Percentiles rank a stretch among this genome's conserved stretches.
These are phyloP conservation scores for Kernera saxatilis DNA, from an alignment of 345 rosid species.

Conservation along the genomic window DNA sequence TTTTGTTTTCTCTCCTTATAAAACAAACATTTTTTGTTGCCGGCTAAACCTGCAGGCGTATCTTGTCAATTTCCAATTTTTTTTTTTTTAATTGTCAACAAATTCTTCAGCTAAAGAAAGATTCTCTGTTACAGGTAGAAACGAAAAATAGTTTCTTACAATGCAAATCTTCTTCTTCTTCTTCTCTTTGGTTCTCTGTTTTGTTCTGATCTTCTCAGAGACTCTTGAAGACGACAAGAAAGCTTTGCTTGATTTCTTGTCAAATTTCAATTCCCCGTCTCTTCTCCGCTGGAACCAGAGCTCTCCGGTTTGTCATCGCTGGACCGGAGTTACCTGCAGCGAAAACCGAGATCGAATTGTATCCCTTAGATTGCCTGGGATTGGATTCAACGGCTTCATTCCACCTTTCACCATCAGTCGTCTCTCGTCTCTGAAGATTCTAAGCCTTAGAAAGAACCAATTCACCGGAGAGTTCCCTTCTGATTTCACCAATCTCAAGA, in stretches of 20 bases:
- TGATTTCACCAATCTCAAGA: constrained; percentile 59
- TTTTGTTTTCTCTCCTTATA: background rate
- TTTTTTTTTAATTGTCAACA: background rate
- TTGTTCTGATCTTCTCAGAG: constrained; percentile 35
- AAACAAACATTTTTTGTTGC: background rate
- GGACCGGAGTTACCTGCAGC: constrained; percentile 81
- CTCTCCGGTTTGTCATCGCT: constrained; percentile 46
- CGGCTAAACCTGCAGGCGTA: constrained; percentile 30
- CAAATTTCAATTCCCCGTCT: constrained; percentile 33
- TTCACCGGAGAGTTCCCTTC: constrained; percentile 59
- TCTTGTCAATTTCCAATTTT: background rate
- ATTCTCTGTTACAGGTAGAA: constrained; percentile 10
- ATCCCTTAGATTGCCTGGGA: constrained; percentile 74
- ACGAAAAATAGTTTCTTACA: constrained; percentile 21
- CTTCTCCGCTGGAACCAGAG: constrained; percentile 54
- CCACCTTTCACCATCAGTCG: constrained; percentile 69
- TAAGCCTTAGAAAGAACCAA: constrained; percentile 78
- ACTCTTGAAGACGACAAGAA: constrained; percentile 62
- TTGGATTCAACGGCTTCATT: constrained; percentile 68
- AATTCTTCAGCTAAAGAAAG: background rate
- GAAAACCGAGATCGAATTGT: constrained; percentile 43
- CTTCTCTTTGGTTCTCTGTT: constrained; percentile 34
- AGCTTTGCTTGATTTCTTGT: constrained; percentile 65
- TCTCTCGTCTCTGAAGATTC: constrained; percentile 59
- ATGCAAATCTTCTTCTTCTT: constrained; percentile 19